Evolutionary conservation across 2,329 filamentous ascomycete genomes (phyloP).

Genomic region (Corynespora cassiicola): DNA sequence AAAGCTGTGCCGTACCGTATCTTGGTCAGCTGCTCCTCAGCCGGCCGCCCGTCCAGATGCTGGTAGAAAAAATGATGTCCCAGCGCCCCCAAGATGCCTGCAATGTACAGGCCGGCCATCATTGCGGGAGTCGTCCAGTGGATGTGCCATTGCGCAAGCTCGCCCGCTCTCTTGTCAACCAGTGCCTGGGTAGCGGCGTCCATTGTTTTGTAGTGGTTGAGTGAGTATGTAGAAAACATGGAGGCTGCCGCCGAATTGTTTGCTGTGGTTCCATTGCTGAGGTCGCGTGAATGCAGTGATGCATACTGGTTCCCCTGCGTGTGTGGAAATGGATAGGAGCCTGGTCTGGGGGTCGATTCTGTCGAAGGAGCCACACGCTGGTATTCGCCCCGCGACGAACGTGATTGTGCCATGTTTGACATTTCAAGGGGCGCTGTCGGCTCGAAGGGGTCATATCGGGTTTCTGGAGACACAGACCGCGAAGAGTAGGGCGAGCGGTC

Average conservation of each 20-base stretch:
- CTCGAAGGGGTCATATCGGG: conserved; percentile 34
- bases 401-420: conserved; percentile 22
- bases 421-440: conserved; percentile 35
- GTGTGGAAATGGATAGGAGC: conserved; percentile 21
- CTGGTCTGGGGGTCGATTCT: conserved; percentile 16
- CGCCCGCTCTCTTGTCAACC: conserved; percentile 38
- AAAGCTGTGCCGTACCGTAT: conserved; percentile 44
- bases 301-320: conserved; percentile 22
- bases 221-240: conserved; percentile 26
- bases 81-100: conserved; percentile 38
- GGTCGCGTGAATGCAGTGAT: conserved; percentile 15
- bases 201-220: conserved; percentile 31
- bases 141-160: conserved; percentile 43
- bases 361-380: conserved; percentile 15
- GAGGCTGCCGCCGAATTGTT: conserved; percentile 28
- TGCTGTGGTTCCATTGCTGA: too few relatives aligned
- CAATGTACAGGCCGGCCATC: conserved; percentile 34
- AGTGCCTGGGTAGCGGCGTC: conserved; percentile 41
- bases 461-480: conserved; percentile 30
- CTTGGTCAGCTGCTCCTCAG: conserved; percentile 40
- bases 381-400: too few relatives aligned
- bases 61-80: conserved; percentile 45
- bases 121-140: conserved; percentile 43
- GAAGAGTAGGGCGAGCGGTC: conserved; percentile 25
- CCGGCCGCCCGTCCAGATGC: conserved; percentile 34